A percentile compares a stretch with the other conserved stretches of the same genome.
Evolutionary conservation across 2,329 filamentous ascomycete species (phyloP).

Genomic region (Elsinoe necatrix): DNA sequence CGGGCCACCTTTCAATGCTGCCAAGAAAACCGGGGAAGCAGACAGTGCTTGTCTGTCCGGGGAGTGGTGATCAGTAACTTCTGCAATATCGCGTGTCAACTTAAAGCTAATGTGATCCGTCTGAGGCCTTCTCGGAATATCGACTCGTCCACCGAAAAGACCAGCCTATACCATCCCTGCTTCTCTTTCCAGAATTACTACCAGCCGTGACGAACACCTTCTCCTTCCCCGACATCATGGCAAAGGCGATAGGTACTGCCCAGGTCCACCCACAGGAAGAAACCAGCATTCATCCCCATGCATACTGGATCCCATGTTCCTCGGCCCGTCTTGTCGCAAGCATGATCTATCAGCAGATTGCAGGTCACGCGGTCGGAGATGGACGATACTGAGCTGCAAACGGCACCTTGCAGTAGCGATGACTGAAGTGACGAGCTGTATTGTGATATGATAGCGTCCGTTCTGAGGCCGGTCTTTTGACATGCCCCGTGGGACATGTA

Average conservation of each 20-base stretch:
- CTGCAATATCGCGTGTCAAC: neutral
- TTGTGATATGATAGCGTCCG: too few species aligned
- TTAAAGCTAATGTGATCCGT: neutral
- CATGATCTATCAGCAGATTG: too few species aligned
- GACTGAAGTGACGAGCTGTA: too few species aligned
- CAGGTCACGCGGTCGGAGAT: too few species aligned
- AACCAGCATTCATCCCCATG: too few species aligned
- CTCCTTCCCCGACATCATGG: neutral
- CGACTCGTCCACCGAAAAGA: neutral
- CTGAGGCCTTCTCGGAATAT: neutral
- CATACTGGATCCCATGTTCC: too few species aligned
- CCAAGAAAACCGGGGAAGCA: conserved; percentile 4
- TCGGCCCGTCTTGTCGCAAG: too few species aligned
- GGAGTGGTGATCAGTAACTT: neutral
- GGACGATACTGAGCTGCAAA: too few species aligned
- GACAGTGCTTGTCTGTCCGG: too few species aligned
- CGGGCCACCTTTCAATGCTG: neutral
- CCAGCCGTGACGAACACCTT: neutral
- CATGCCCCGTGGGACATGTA: too few species aligned
- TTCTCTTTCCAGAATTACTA: neutral
- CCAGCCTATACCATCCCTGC: neutral
- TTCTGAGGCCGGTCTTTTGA: too few species aligned
- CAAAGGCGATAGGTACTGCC: neutral
- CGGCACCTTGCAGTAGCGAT: too few species aligned
- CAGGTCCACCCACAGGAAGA: neutral